Conservation (phyloP, 352 stramenopile species). For the Pythium coloratum region DNA sequence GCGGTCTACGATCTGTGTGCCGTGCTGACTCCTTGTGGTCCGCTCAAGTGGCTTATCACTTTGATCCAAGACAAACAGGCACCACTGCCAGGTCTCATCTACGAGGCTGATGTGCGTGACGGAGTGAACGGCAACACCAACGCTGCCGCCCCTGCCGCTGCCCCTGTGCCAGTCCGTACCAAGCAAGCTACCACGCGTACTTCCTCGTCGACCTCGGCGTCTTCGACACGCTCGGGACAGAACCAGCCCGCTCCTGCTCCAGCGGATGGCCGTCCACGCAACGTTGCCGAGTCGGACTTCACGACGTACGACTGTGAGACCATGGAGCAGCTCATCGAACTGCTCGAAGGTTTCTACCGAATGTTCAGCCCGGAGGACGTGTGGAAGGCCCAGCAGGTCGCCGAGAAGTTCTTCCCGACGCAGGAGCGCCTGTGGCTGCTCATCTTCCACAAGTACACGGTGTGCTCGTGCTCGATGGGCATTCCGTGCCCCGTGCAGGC, state of each 20-base stretch:
- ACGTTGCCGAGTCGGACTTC: conserved; percentile 75
- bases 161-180: background rate
- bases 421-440: conserved; percentile 78
- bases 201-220: conserved; percentile 20
- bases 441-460: conserved; percentile 88
- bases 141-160: conserved; percentile 2
- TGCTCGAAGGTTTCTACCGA: conserved; percentile 70
- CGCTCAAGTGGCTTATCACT: conserved; percentile 91
- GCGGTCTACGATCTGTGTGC: conserved; percentile 98
- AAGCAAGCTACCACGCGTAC: conserved; percentile 2
- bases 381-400: conserved; percentile 78
- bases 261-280: conserved; percentile 49
- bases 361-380: conserved; percentile 79
- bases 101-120: conserved; percentile 92
- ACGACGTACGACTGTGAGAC: conserved; percentile 77
- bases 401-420: conserved; percentile 78
- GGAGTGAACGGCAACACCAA: conserved; percentile 33
- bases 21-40: conserved; percentile 97
- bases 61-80: conserved; percentile 92
- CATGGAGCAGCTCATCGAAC: conserved; percentile 64
- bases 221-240: conserved; percentile 7
- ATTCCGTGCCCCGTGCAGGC: conserved; percentile 73
- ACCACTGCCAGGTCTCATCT: conserved; percentile 93
- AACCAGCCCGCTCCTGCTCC: conserved; percentile 23
- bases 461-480: conserved; percentile 81